Percentiles rank a stretch among this genome's conserved stretches.
Conservation (phyloP, 192 early-diverging fungal genomes). For the Gigaspora rosea region DNA sequence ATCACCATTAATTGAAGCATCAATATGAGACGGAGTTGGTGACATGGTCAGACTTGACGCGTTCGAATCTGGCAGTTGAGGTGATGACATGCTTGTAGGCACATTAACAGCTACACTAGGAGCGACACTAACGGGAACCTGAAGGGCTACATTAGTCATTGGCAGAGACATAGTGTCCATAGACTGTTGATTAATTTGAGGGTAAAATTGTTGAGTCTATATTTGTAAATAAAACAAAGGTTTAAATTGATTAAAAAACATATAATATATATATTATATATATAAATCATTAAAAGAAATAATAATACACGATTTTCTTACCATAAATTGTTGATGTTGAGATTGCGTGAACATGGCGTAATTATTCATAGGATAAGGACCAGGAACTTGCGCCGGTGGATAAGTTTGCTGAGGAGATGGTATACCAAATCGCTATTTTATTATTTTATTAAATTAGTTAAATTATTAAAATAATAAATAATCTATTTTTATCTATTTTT, state of each 20-base stretch:
- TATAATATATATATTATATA: no score
- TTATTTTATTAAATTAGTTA: no score
- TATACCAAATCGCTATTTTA: background rate
- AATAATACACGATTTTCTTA: background rate
- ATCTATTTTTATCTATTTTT: no score
- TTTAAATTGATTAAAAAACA: background rate
- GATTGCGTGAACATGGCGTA: background rate
- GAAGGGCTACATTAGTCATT: slow-evolving; percentile 17
- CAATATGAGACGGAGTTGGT: background rate
- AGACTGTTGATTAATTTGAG: slow-evolving; percentile 19
- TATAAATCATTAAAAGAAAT: background rate
- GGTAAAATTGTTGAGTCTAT: slow-evolving; percentile 28
- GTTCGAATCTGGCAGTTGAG: background rate
- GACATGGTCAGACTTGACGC: background rate
- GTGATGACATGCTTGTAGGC: no score
- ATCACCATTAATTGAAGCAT: slow-evolving; percentile 10
- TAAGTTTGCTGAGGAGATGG: background rate
- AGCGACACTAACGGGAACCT: background rate
- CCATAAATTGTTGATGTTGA: slow-evolving; percentile 25
- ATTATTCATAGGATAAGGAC: slow-evolving; percentile 22
- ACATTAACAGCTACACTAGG: background rate
- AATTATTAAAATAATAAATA: no score
- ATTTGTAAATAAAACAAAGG: background rate
- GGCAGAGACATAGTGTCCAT: slow-evolving; percentile 20
- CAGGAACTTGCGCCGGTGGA: background rate